Evolutionary conservation across 2,329 filamentous ascomycete genomes (phyloP), one percentile per base, ranked within the genome.

Genomic region (Sporothrix sp.): DNA sequence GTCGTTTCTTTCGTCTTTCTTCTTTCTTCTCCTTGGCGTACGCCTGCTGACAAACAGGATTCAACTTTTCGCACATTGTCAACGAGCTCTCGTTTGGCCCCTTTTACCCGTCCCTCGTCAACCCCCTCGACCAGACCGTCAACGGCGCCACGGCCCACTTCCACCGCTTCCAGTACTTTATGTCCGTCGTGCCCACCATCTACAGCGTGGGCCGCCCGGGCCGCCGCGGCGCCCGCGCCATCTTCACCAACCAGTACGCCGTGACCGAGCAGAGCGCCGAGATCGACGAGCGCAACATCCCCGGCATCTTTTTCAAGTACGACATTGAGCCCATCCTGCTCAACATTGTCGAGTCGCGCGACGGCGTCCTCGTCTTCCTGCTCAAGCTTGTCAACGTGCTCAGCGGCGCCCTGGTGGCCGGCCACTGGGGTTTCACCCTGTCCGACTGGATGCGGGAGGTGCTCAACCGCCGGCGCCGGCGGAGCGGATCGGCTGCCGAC

Each of bases 41-140:
- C 25, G 25, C 25, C 25, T 10, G 10, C 25, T 28, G 10, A 28
- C 25, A 28, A 10, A 28, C 25, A 91, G 87, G 76, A 20, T 96
- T 98, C 77, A 97, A 98, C 76, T 98, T 98, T 75, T 91, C 88
- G 28, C 93, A 98, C 71, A 84, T 95, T 66, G 81, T 98, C 71
- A 90, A 86, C 61, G 93, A 98, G 68, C 80, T 98, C 59, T 96
- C 90, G 52, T 98, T 95, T 67, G 93, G 93, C 4, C 84, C 89
- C n/a, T 95, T 90, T 71, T 97, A 96, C 71, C 91, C 93, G 1
- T 87, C 84, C 23, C 82, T 98, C 50, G 78, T 85, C 61, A 98
- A 98, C 70, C 93, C 93, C 0, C 86, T 98, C 61, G 93, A 97
- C 71, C 83, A 84, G 58, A 97, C 93, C 39, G 80, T 90, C 67